Conservation (phyloP, 2,329 filamentous ascomycete species). For the Kalaharituber pfeilii region DNA sequence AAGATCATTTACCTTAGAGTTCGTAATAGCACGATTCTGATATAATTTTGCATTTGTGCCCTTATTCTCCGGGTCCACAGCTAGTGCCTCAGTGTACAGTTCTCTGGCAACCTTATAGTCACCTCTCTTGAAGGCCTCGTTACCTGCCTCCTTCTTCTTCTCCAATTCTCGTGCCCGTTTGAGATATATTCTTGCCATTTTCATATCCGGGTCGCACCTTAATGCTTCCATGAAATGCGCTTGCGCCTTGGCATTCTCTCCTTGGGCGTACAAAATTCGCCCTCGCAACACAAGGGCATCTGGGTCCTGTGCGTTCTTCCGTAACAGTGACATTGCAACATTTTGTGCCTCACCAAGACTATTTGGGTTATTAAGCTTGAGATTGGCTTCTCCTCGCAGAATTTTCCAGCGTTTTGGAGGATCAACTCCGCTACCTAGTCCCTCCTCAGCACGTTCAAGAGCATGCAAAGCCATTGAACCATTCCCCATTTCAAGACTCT, state of each 20-base stretch:
- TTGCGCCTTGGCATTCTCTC: conserved; percentile 87
- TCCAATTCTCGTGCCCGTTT: conserved; percentile 82
- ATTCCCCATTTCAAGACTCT: conserved; percentile 54
- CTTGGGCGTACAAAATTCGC: conserved; percentile 71
- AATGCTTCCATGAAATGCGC: conserved; percentile 83
- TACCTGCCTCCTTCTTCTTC: conserved; percentile 85
- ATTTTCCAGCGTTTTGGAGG: conserved; percentile 87
- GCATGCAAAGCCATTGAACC: conserved; percentile 87
- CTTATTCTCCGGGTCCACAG: conserved; percentile 74
- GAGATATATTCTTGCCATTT: conserved; percentile 72
- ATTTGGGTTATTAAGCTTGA: conserved; percentile 84
- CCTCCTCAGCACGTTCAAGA: conserved; percentile 72
- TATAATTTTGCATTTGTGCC: conserved; percentile 87
- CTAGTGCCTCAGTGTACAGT: conserved; percentile 66
- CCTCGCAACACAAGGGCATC: conserved; percentile 84
- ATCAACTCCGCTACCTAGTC: conserved; percentile 54
- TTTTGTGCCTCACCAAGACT: conserved; percentile 82
- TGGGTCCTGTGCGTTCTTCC: conserved; percentile 76
- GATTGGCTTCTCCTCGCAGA: conserved; percentile 75
- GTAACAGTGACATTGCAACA: conserved; percentile 71
- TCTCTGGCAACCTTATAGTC: conserved; percentile 65
- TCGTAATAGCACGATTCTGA: conserved; percentile 79
- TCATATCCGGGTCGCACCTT: conserved; percentile 79
- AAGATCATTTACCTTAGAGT: conserved; percentile 37
- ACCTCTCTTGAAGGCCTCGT: conserved; percentile 71